Base-by-base conservation (phyloP, 805 yeast genomes). In the Ogataea ganodermae region DNA sequence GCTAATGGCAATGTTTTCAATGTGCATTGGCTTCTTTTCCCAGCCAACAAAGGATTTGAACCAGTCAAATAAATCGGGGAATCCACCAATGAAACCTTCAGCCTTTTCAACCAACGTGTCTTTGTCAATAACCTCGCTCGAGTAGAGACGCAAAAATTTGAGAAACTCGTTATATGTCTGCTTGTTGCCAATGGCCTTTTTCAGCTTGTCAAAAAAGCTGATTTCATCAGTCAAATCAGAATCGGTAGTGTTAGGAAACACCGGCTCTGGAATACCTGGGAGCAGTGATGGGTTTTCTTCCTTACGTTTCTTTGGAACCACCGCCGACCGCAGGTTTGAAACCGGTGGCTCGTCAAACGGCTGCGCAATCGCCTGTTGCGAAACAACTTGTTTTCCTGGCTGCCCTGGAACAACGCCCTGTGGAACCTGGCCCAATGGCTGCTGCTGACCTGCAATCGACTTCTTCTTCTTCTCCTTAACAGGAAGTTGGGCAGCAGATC, bases 151-250 rank as follows among this genome's bases (percentile, higher is more conserved):
- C 56, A 94, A 71, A 48, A 92, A 75, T 66, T 95, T 95, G 65
- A 94, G 74, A 65, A 94, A 94, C 70, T 94, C 99, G 57, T 86
- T 86, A 67, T 94, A 94, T 10, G 89, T 80, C 65, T 86, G 96
- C 63, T 89, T 91, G 65, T 88, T 89, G 17, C 90, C 90, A 59
- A 94, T 83, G 6, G 83, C 83, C 63, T 86, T 88, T 70, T 92
- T 92, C 27, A 89, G 96, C 62, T 84, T 86, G 65, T 94, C 98
- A 61, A 94, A 94, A 64, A 94, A 94, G 6, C 83, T 76, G 31
- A 94, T 81, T 67, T 94, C 99, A 60, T 90, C 96, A 51, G 83
- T 78, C 45, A 90, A 69, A 26, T 83, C 80, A 0, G 90, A 77
- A 17, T 76, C 67, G 59, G 81, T 68, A 47, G 81, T 56, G 69